Percentiles rank a stretch among this genome's conserved stretches.
Conservation (phyloP, 495 filamentous ascomycete genomes). For the Aspergillus cristatus region DNA sequence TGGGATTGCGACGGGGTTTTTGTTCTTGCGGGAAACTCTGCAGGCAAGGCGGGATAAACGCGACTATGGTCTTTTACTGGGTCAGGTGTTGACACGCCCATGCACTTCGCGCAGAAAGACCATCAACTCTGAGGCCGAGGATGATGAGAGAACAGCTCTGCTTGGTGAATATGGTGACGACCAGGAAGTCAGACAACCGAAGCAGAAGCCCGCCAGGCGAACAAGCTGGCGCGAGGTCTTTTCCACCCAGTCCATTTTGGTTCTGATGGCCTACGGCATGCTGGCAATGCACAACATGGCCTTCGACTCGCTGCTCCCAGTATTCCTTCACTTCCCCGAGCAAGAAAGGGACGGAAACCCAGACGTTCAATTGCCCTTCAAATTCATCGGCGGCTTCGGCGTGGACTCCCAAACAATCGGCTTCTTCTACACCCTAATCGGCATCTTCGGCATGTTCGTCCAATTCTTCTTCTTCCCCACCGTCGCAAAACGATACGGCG, state of each 20-base stretch:
- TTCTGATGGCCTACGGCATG: constrained; percentile 65
- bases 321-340: constrained; percentile 68
- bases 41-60: constrained; percentile 49
- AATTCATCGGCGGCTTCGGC: constrained; percentile 71
- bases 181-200: neutral
- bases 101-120: constrained; percentile 17
- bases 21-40: constrained; percentile 75
- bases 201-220: constrained; percentile 13
- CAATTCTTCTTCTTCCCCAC: constrained; percentile 76
- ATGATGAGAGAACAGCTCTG: constrained; percentile 35
- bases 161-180: constrained; percentile 9
- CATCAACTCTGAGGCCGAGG: constrained; percentile 7
- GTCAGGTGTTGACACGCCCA: constrained; percentile 34
- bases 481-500: constrained; percentile 57
- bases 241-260: constrained; percentile 62
- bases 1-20: constrained; percentile 56
- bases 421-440: constrained; percentile 66
- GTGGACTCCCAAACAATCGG: constrained; percentile 64
- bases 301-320: constrained; percentile 71
- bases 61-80: constrained; percentile 64
- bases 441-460: constrained; percentile 57
- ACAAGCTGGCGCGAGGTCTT: constrained; percentile 60
- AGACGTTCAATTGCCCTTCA: constrained; percentile 56
- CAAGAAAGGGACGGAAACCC: constrained; percentile 47
- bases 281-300: constrained; percentile 68